phyloP scores from a whole-genome alignment of 1,284 basidiomycete genomes.

The Flammula alnicola region DNA sequence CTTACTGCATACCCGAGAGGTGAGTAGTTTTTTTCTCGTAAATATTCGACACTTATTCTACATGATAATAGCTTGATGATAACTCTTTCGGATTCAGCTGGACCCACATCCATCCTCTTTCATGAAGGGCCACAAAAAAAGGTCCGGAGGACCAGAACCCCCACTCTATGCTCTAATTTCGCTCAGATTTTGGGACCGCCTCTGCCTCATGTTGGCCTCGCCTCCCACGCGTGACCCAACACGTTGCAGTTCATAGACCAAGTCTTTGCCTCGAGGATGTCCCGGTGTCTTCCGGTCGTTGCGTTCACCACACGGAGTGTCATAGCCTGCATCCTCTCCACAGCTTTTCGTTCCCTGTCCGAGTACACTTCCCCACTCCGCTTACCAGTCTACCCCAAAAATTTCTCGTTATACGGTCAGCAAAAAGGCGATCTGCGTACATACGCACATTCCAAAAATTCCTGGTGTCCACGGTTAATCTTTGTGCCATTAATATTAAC shows the following conservation, averaged over 20 bases:
- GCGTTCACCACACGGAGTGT: constrained; percentile 13
- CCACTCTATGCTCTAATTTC: constrained; percentile 10
- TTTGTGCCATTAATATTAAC: not conserved
- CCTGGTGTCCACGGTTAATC: not conserved
- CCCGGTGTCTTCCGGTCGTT: constrained; percentile 16
- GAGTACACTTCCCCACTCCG: constrained; percentile 9
- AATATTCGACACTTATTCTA: not conserved
- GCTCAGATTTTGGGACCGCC: constrained; percentile 19
- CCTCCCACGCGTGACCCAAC: constrained; percentile 25
- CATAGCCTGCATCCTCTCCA: constrained; percentile 22
- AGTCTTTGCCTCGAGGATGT: constrained; percentile 31
- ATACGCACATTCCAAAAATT: not conserved
- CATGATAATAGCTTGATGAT: not conserved
- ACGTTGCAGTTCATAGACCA: constrained; percentile 20
- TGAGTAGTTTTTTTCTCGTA: not conserved
- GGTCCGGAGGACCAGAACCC: constrained; percentile 15
- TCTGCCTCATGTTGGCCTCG: constrained; percentile 29
- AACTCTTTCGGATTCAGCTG: not conserved
- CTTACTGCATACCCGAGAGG: not conserved
- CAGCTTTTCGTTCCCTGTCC: constrained; percentile 19
- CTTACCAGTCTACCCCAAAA: constrained; percentile 11
- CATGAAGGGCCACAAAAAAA: constrained; percentile 1
- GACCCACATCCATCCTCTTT: not conserved
- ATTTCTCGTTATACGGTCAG: not conserved
- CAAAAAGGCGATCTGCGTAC: not conserved